These are phyloP conservation scores for Puccinia horiana DNA, from an alignment of 1,284 basidiomycete species.

Conservation along the genomic window DNA sequence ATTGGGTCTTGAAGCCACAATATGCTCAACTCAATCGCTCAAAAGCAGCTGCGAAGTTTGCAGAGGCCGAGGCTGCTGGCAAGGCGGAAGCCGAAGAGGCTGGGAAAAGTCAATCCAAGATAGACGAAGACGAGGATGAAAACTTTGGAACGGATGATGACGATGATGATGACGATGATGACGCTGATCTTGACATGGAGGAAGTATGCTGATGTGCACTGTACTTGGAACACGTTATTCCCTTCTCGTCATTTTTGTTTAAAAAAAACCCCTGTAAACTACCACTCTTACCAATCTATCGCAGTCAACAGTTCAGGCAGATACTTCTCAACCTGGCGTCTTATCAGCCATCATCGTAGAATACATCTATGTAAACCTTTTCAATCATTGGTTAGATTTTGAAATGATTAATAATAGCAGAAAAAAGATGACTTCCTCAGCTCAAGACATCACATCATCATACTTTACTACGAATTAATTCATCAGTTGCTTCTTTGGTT, in stretches of 20 bases:
- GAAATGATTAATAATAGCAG: too few relatives aligned
- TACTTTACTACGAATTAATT: too few relatives aligned
- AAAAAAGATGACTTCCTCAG: too few relatives aligned
- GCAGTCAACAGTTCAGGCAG: background rate
- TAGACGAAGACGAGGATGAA: constrained; percentile 43
- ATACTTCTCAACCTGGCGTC: background rate
- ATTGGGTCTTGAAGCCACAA: constrained; percentile 59
- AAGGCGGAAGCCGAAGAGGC: constrained; percentile 17
- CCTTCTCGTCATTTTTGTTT: too few relatives aligned
- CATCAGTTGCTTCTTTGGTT: too few relatives aligned
- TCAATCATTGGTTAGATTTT: too few relatives aligned
- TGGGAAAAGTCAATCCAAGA: constrained; percentile 16
- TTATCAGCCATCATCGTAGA: background rate
- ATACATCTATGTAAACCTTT: too few relatives aligned
- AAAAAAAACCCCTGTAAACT: background rate
- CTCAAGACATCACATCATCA: too few relatives aligned
- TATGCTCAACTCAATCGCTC: constrained; percentile 44
- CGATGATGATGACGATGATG: constrained; percentile 45
- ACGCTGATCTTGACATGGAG: constrained; percentile 42
- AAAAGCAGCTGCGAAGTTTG: constrained; percentile 32
- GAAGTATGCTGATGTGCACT: constrained; percentile 17
- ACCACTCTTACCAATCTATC: background rate
- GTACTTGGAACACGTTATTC: background rate
- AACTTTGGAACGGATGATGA: constrained; percentile 35
- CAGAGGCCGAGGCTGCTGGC: constrained; percentile 33